phyloP scores from a whole-genome alignment of 768 basidiomycete species.

The Postia placenta region DNA sequence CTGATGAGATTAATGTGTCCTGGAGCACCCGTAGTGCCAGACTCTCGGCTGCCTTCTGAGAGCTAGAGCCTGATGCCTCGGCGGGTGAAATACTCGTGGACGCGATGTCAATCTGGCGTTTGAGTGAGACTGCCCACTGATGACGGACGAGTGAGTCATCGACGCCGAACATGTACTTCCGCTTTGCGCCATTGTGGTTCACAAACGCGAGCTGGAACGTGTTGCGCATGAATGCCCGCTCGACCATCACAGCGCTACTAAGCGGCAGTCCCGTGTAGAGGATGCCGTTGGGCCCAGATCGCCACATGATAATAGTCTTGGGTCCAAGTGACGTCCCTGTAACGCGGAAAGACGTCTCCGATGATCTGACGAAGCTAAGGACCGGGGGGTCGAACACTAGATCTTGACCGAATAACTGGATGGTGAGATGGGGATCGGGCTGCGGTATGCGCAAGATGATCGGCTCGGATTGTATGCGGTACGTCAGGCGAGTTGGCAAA shows the following conservation, averaged over 20 bases:
- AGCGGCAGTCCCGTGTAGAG: conserved; percentile 78
- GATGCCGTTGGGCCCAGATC: conserved; percentile 78
- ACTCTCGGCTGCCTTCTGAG: conserved; percentile 59
- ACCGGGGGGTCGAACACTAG: conserved; percentile 83
- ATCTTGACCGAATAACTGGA: conserved; percentile 85
- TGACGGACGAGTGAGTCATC: conserved; percentile 71
- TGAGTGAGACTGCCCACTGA: conserved; percentile 66
- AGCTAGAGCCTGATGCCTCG: conserved; percentile 32
- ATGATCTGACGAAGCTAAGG: conserved; percentile 70
- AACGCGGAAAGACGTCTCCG: conserved; percentile 85
- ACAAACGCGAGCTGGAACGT: conserved; percentile 91
- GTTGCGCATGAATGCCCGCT: conserved; percentile 93
- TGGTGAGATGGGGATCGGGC: conserved; percentile 73
- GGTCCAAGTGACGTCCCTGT: conserved; percentile 80
- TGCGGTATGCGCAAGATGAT: conserved; percentile 83
- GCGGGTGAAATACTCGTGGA: conserved; percentile 30
- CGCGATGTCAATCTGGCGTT: conserved; percentile 53
- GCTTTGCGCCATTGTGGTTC: conserved; percentile 57
- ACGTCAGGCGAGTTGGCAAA: conserved; percentile 75
- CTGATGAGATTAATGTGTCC: conserved; percentile 63
- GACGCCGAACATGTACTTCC: conserved; percentile 94
- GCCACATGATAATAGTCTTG: conserved; percentile 78
- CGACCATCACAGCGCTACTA: conserved; percentile 71
- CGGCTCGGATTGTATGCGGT: conserved; percentile 82
- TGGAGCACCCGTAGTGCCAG: conserved; percentile 80